Conservation (phyloP, 208 protist genomes). For the Leishmania braziliensis region DNA sequence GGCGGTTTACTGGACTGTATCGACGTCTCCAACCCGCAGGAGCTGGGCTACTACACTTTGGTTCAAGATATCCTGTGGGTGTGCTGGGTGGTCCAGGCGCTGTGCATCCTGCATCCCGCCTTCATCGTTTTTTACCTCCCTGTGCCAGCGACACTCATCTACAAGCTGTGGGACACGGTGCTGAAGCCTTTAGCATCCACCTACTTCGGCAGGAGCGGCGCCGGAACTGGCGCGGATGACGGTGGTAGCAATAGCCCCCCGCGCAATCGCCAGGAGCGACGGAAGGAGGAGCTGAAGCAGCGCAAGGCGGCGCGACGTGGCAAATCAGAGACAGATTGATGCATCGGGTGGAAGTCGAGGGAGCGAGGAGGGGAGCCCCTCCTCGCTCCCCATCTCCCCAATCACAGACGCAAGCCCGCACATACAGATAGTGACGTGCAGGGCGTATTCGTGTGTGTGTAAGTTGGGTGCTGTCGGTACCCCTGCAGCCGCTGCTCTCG, state of each 20-base stretch:
- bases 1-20: conserved; percentile 77
- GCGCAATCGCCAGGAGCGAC: conserved; percentile 61
- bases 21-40: conserved; percentile 74
- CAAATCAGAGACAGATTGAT: background rate
- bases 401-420: background rate
- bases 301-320: conserved; percentile 52
- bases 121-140: conserved; percentile 87
- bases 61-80: conserved; percentile 90
- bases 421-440: background rate
- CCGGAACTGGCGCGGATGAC: conserved; percentile 12
- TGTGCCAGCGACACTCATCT: conserved; percentile 74
- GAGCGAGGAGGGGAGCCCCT: background rate
- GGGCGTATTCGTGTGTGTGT: background rate
- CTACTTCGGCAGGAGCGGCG: conserved; percentile 27
- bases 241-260: conserved; percentile 8
- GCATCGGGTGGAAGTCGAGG: background rate
- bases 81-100: conserved; percentile 84
- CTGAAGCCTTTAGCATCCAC: conserved; percentile 37
- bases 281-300: conserved; percentile 59
- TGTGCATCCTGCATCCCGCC: conserved; percentile 70
- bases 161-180: conserved; percentile 65
- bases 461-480: background rate
- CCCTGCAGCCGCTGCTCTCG: background rate
- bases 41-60: conserved; percentile 81
- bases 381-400: background rate